Evolutionary conservation across 1,284 basidiomycete genomes (phyloP), one percentile per base, ranked within the genome.

Genomic region (Coriolopsis trogii): DNA sequence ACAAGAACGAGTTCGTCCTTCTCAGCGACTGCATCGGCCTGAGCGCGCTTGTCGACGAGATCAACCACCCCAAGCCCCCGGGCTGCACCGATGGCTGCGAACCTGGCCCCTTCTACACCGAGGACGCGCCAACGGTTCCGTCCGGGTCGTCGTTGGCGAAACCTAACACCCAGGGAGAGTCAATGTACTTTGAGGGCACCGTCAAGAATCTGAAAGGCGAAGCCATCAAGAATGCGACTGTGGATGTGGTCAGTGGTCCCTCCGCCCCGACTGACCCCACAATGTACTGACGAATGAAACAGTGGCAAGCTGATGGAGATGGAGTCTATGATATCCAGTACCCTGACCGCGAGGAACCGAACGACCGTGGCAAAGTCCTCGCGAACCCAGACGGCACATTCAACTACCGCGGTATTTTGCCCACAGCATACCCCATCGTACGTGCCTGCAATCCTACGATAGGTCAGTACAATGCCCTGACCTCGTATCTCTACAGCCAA

Each of bases 231-330:
- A 68, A 65, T 12, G 70, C 64, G 9, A 73, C 70, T 40, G 68
- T 70, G 23, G 72, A 75, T 38, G 65, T 74, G 30, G 70, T 72
- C 25, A 51, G 67, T 60, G 15, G 9, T 34, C 20, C 1, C n/a
- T 4, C n/a, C 15, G n/a, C 36, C n/a, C 6, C 15, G n/a, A n/a
- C n/a, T n/a, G 33, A 16, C 20, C 6, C 4, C n/a, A 16, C 7
- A n/a, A 18, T 6, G 6, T 8, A 21, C 39, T 50, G 13, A 51
- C 36, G 16, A 16, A 28, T 24, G 31, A 6, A 20, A n/a, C 48
- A 71, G 70, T 75, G 73, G 73, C 72, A 75, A 66, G 70, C 73
- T 28, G 73, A 75, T 51, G 71, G 70, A 4, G 68, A 73, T 41
- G 73, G 73, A 6, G 58, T 72, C 10, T 75, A 75, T 55, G 73